A percentile compares a stretch with the other conserved stretches of the same genome.
phyloP scores from a whole-genome alignment of 768 basidiomycete species.

The Stropharia rugosoannulata region DNA sequence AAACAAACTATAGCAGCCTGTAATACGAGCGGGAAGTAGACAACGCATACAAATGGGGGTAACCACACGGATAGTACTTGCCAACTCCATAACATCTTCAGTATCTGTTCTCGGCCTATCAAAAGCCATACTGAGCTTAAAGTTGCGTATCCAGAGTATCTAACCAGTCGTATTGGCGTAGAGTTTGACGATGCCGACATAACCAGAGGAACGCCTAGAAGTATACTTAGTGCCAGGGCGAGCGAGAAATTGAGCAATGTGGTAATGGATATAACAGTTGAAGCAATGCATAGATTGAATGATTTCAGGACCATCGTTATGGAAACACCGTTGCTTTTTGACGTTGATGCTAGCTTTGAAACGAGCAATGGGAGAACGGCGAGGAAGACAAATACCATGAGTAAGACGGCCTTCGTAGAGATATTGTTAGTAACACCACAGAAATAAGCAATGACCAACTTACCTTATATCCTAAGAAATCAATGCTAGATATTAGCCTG shows the following conservation, averaged over 20 bases:
- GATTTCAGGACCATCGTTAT: slow-evolving; percentile 59
- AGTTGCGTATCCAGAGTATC: slow-evolving; percentile 39
- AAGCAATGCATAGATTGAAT: slow-evolving; percentile 79
- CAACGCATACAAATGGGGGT: slow-evolving; percentile 76
- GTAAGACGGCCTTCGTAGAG: slow-evolving; percentile 19
- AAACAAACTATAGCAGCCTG: slow-evolving; percentile 66
- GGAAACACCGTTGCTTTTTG: slow-evolving; percentile 30
- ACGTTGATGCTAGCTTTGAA: slow-evolving; percentile 13
- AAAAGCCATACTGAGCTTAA: slow-evolving; percentile 64
- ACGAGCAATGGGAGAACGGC: slow-evolving; percentile 31
- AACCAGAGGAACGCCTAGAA: slow-evolving; percentile 67
- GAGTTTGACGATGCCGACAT: slow-evolving; percentile 32
- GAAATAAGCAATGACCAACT: slow-evolving; percentile 8
- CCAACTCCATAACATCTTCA: slow-evolving; percentile 71
- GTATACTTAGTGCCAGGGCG: slow-evolving; percentile 65
- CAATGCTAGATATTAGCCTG: slow-evolving; percentile 39
- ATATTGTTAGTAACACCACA: background rate
- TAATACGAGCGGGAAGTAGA: slow-evolving; percentile 72
- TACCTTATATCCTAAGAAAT: slow-evolving; percentile 47
- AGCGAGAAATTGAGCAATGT: slow-evolving; percentile 94
- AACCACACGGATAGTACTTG: slow-evolving; percentile 81
- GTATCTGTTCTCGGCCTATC: slow-evolving; percentile 40
- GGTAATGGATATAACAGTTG: slow-evolving; percentile 80
- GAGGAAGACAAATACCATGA: slow-evolving; percentile 24
- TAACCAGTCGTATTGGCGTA: slow-evolving; percentile 21